Evolutionary conservation across 805 yeast species (phyloP).

Genomic region (Wickerhamiella spandovensis): DNA sequence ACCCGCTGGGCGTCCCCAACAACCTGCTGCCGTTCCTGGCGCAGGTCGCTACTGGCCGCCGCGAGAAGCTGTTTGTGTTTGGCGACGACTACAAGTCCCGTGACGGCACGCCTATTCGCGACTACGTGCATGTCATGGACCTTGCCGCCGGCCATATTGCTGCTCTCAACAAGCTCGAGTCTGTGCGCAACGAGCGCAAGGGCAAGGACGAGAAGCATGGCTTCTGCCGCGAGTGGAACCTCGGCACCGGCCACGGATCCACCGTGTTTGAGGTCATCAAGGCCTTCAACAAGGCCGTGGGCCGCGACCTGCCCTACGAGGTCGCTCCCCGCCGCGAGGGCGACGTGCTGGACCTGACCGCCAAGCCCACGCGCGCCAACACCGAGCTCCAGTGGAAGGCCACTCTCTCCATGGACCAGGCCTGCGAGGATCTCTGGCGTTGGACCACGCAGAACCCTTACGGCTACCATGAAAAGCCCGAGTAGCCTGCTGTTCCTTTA

Average conservation of each 20-base stretch:
- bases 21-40: conserved; percentile 64
- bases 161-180: conserved; percentile 44
- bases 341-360: conserved; percentile 64
- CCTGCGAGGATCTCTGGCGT: conserved; percentile 63
- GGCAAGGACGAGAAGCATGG: conserved; percentile 27
- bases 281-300: conserved; percentile 53
- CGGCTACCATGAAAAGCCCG: conserved; percentile 33
- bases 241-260: conserved; percentile 71
- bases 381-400: conserved; percentile 55
- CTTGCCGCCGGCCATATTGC: conserved; percentile 67
- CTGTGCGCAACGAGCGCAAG: conserved; percentile 10
- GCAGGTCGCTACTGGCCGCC: conserved; percentile 62
- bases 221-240: conserved; percentile 63
- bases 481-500: no score
- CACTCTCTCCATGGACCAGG: conserved; percentile 39
- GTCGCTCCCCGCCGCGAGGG: conserved; percentile 59
- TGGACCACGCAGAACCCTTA: conserved; percentile 61
- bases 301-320: conserved; percentile 48
- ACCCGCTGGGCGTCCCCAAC: conserved; percentile 65
- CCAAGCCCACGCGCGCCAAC: conserved; percentile 55
- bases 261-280: conserved; percentile 60
- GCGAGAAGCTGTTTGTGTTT: conserved; percentile 51
- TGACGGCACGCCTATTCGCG: conserved; percentile 75
- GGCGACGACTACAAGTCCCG: conserved; percentile 59
- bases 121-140: conserved; percentile 70